These are phyloP conservation scores for Paramyrothecium roridum DNA, from an alignment of 2,329 filamentous ascomycete genomes.

Conservation along the genomic window DNA sequence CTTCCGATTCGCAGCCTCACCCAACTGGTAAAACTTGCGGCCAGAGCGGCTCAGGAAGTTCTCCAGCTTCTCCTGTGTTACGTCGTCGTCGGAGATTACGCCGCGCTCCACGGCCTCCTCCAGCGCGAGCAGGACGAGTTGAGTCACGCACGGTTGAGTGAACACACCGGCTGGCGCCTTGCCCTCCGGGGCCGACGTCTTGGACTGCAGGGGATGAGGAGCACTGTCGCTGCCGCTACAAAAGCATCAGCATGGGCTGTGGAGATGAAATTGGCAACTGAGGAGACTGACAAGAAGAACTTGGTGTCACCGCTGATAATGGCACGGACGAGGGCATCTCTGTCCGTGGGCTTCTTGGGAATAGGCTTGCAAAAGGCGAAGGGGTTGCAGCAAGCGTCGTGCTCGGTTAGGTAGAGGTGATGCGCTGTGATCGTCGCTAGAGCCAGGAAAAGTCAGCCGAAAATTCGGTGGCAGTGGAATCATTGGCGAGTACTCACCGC, in stretches of 20 bases:
- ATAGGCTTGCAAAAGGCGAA: slow-evolving; percentile 73
- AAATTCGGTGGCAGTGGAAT: neutral
- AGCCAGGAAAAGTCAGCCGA: slow-evolving; percentile 1
- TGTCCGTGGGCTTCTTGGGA: slow-evolving; percentile 68
- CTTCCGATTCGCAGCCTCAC: slow-evolving; percentile 19
- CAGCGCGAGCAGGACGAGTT: slow-evolving; percentile 59
- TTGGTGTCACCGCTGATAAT: slow-evolving; percentile 57
- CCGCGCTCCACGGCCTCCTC: slow-evolving; percentile 58
- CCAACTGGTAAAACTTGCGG: slow-evolving; percentile 49
- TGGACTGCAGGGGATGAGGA: slow-evolving; percentile 60
- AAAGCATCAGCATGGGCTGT: neutral
- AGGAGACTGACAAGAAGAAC: slow-evolving; percentile 65
- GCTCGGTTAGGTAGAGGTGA: slow-evolving; percentile 76
- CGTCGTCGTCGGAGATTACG: slow-evolving; percentile 45
- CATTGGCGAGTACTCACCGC: slow-evolving; percentile 31
- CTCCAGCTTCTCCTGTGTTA: slow-evolving; percentile 52
- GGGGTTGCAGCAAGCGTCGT: slow-evolving; percentile 61
- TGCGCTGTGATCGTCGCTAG: slow-evolving; percentile 78
- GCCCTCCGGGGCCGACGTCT: slow-evolving; percentile 42
- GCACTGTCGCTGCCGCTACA: slow-evolving; percentile 57
- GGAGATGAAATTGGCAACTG: neutral
- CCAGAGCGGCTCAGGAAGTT: slow-evolving; percentile 53
- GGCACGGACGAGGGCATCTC: slow-evolving; percentile 68
- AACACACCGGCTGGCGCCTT: slow-evolving; percentile 72
- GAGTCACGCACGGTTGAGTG: slow-evolving; percentile 69